Evolutionary conservation across 2,329 filamentous ascomycete species (phyloP).

Genomic region (Cadophora sp.): DNA sequence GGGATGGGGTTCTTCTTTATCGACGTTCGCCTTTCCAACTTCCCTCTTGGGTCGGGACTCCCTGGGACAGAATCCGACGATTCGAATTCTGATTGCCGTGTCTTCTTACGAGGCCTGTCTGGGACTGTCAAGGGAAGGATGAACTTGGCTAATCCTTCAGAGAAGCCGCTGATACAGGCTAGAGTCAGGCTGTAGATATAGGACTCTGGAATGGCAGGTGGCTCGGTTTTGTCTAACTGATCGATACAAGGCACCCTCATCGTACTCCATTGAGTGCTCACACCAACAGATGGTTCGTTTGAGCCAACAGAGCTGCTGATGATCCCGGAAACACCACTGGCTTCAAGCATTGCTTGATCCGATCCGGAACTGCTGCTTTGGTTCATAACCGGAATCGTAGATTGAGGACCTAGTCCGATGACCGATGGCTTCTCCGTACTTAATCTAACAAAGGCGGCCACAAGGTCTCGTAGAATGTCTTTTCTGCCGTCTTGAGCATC

Average conservation of each 20-base stretch:
- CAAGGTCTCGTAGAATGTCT: conserved; percentile 79
- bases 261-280: conserved; percentile 91
- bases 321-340: conserved; percentile 85
- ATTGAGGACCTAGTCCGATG: conserved; percentile 89
- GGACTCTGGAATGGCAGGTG: conserved; percentile 84
- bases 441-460: conserved; percentile 88
- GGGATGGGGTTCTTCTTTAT: conserved; percentile 80
- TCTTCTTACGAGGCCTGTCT: conserved; percentile 64
- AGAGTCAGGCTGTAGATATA: conserved; percentile 92
- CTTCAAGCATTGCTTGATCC: conserved; percentile 89
- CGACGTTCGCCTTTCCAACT: conserved; percentile 66
- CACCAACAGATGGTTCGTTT: conserved; percentile 72
- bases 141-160: conserved; percentile 91
- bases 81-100: conserved; percentile 37
- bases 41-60: conserved; percentile 33
- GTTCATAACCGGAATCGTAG: conserved; percentile 75
- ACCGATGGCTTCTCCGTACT: conserved; percentile 89
- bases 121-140: conserved; percentile 90
- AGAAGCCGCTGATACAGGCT: conserved; percentile 87
- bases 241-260: conserved; percentile 90
- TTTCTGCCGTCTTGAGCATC: conserved; percentile 77
- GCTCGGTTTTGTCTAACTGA: conserved; percentile 89
- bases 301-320: conserved; percentile 76
- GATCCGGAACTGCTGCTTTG: conserved; percentile 64
- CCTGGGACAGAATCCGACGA: conserved; percentile 34